Evolutionary conservation across 2,329 filamentous ascomycete genomes (phyloP).

Genomic region (Trichothecium roseum): DNA sequence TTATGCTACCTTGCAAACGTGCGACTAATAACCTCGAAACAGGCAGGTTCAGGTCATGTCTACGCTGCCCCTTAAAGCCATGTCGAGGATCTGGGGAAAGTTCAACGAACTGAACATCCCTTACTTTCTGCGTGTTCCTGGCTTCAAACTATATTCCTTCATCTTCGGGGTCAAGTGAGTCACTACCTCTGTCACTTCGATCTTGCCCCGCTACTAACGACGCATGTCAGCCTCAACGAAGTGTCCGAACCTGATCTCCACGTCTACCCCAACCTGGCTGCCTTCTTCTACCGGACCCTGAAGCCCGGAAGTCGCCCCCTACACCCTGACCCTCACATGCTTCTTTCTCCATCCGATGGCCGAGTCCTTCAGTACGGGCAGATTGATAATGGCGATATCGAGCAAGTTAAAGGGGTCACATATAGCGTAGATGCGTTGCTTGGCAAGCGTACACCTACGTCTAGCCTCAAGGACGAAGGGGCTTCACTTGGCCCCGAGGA

Average conservation of each 20-base stretch:
- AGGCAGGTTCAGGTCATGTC: conserved; percentile 90
- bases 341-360: conserved; percentile 85
- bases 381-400: conserved; percentile 88
- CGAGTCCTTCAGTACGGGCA: conserved; percentile 84
- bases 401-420: conserved; percentile 98
- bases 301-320: conserved; percentile 82
- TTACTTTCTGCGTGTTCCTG: conserved; percentile 77
- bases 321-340: conserved; percentile 66
- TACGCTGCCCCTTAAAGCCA: conserved; percentile 78
- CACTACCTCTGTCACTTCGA: neutral
- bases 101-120: conserved; percentile 88
- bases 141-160: conserved; percentile 85
- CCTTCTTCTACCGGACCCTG: conserved; percentile 93
- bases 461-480: conserved; percentile 36
- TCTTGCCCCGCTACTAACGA: no score
- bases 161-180: conserved; percentile 75
- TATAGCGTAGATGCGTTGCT: conserved; percentile 91
- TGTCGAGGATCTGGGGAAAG: conserved; percentile 79
- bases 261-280: conserved; percentile 81
- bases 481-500: conserved; percentile 12
- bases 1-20: conserved; percentile 1
- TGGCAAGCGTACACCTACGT: conserved; percentile 51
- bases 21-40: conserved; percentile 6
- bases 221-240: conserved; percentile 60
- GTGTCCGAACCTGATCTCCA: conserved; percentile 82